Percentiles rank a stretch among this genome's conserved stretches.
Conservation (phyloP, 805 yeast genomes). For the Kuraishia molischiana region DNA sequence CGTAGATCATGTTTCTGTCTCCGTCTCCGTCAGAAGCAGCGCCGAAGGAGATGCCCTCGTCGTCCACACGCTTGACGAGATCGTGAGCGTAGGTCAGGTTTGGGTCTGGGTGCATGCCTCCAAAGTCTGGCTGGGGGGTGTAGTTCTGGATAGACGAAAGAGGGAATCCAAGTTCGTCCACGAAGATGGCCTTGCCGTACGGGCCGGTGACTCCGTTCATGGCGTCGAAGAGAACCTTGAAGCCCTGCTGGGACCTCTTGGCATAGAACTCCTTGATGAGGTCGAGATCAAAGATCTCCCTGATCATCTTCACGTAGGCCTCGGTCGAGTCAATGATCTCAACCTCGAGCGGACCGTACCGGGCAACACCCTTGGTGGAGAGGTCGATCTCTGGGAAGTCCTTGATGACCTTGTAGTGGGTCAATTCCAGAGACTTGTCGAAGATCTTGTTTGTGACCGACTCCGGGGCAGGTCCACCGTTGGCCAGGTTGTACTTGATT, state of each 20-base stretch:
- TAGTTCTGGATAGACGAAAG: constrained; percentile 65
- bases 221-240: constrained; percentile 78
- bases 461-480: constrained; percentile 99
- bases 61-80: constrained; percentile 79
- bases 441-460: constrained; percentile 81
- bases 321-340: constrained; percentile 77
- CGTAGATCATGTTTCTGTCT: constrained; percentile 97
- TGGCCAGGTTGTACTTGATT: constrained; percentile 86
- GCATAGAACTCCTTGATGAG: constrained; percentile 64
- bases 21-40: constrained; percentile 99
- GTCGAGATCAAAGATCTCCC: constrained; percentile 79
- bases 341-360: constrained; percentile 53
- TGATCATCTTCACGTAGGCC: constrained; percentile 72
- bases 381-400: constrained; percentile 62
- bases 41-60: constrained; percentile 77
- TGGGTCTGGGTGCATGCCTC: constrained; percentile 98
- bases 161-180: constrained; percentile 77
- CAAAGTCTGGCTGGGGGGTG: constrained; percentile 80
- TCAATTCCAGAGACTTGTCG: constrained; percentile 51
- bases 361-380: constrained; percentile 37
- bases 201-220: constrained; percentile 97
- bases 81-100: constrained; percentile 89
- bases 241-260: constrained; percentile 39
- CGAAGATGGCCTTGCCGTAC: constrained; percentile 76
- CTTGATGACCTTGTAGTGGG: constrained; percentile 46